These are phyloP conservation scores for Ambrosiella cleistominuta DNA, from an alignment of 2,329 filamentous ascomycete genomes.

Conservation along the genomic window DNA sequence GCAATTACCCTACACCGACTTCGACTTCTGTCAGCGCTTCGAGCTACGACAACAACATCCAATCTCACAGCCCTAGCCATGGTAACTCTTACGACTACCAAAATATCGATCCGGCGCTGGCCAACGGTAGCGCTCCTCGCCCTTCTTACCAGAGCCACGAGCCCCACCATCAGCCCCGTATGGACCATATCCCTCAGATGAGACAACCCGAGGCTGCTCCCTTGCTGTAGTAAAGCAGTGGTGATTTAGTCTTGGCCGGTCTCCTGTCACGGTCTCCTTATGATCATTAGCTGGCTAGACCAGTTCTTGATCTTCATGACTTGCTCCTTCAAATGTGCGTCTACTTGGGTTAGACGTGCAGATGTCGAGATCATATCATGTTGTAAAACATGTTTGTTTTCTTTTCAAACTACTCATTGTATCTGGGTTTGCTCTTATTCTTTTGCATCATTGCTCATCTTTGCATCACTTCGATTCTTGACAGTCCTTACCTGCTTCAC, in stretches of 20 bases:
- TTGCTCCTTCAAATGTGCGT: conserved; percentile 1
- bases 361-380: conserved; percentile 1
- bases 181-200: conserved; percentile 10
- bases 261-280: conserved; percentile 2
- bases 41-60: conserved; percentile 6
- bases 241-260: neutral
- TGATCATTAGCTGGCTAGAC: neutral
- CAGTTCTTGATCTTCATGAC: neutral
- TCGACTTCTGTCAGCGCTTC: conserved; percentile 9
- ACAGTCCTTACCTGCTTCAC: conserved; percentile 9
- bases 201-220: conserved; percentile 6
- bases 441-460: neutral
- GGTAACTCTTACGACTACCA: conserved; percentile 29
- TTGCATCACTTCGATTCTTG: conserved; percentile 5
- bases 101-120: conserved; percentile 46
- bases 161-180: conserved; percentile 6
- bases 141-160: conserved; percentile 1
- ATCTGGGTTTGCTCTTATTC: neutral
- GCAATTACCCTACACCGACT: conserved; percentile 10
- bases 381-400: conserved; percentile 7
- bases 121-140: neutral
- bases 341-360: neutral
- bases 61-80: conserved; percentile 7
- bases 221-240: conserved; percentile 5
- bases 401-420: neutral